A percentile compares a stretch with the other conserved stretches of the same genome.
These are phyloP conservation scores for Rubus parviflorus DNA, from an alignment of 306 rosid genomes.

Conservation along the genomic window DNA sequence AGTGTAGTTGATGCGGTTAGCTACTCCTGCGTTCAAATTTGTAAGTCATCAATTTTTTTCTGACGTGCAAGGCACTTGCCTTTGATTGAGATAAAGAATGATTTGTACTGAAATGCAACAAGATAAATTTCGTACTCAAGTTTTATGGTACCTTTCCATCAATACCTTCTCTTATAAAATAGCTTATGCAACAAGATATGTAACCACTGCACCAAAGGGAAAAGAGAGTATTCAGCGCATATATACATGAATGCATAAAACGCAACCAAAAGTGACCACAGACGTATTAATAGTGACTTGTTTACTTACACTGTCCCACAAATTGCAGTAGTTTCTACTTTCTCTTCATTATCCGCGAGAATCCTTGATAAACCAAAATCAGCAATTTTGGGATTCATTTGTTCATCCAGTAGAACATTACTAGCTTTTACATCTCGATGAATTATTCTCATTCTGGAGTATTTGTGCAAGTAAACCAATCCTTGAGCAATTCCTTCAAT, in stretches of 20 bases:
- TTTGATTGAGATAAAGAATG: too few species aligned
- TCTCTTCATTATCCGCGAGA: neutral
- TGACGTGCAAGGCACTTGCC: too few species aligned
- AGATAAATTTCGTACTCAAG: too few species aligned
- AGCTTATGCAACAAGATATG: too few species aligned
- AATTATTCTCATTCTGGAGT: conserved; percentile 1
- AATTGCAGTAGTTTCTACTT: neutral
- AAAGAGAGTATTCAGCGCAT: neutral
- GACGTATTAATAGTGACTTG: neutral
- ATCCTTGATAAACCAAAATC: neutral
- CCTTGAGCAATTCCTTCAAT: conserved; percentile 13
- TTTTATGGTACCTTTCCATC: too few species aligned
- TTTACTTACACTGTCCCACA: neutral
- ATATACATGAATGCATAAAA: neutral
- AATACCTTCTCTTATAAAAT: too few species aligned
- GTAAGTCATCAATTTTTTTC: too few species aligned
- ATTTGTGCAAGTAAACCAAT: conserved; percentile 2
- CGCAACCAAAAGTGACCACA: neutral
- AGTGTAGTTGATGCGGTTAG: too few species aligned
- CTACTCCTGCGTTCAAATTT: too few species aligned
- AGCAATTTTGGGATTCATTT: neutral
- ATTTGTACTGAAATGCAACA: too few species aligned
- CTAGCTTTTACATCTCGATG: neutral
- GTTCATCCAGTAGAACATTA: neutral
- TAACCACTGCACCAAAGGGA: neutral